Conservation (phyloP, 306 rosid genomes). For the Carpinus viminea region DNA sequence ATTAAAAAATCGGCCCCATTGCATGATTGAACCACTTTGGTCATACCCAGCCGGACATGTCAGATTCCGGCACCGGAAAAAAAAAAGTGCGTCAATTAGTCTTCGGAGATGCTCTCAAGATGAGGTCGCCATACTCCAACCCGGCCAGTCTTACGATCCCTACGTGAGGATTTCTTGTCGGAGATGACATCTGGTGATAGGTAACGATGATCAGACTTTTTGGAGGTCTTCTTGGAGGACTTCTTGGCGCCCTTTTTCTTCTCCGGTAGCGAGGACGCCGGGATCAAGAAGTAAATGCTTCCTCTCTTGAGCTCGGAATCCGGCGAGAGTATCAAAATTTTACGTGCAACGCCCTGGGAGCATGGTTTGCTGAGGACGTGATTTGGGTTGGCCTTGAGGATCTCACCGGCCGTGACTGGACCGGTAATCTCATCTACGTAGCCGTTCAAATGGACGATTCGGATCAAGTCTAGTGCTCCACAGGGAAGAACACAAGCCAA, state of each 20-base stretch:
- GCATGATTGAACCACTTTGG: conserved; percentile 38
- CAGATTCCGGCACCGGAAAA: conserved; percentile 41
- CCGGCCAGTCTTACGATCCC: conserved; percentile 57
- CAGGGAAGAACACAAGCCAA: conserved; percentile 93
- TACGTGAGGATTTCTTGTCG: conserved; percentile 54
- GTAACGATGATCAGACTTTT: conserved; percentile 20
- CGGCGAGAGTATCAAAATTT: conserved; percentile 74
- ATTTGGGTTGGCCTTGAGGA: conserved; percentile 73
- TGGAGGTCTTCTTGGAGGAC: conserved; percentile 34
- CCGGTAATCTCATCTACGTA: conserved; percentile 68
- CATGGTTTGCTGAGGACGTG: conserved; percentile 84
- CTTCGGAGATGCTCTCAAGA: conserved; percentile 75
- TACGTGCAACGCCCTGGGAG: conserved; percentile 71
- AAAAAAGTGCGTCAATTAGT: conserved; percentile 17
- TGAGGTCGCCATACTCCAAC: conserved; percentile 67
- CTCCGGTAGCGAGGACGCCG: conserved; percentile 61
- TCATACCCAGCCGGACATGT: not conserved
- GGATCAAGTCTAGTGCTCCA: conserved; percentile 91
- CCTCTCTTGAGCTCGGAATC: conserved; percentile 88
- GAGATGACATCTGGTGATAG: conserved; percentile 25
- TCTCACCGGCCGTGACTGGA: conserved; percentile 73
- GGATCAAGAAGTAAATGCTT: conserved; percentile 85
- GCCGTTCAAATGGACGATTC: conserved; percentile 89
- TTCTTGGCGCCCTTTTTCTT: conserved; percentile 43
- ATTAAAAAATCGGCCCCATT: conserved; percentile 17